These are phyloP conservation scores for Vitis riparia DNA, from an alignment of 164 flowering plant species.

Conservation along the genomic window DNA sequence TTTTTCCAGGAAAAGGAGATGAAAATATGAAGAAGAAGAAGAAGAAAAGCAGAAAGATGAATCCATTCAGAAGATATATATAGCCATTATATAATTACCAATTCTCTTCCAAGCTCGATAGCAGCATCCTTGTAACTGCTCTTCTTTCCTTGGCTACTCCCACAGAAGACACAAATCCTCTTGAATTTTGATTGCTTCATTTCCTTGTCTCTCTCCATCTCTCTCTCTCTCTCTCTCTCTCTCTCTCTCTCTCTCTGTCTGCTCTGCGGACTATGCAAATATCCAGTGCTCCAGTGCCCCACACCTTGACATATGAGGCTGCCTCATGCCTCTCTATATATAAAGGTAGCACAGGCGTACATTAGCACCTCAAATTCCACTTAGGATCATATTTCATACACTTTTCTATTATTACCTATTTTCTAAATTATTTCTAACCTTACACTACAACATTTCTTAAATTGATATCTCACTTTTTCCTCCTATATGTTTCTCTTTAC, in stretches of 20 bases:
- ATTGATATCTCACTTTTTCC: too few species aligned
- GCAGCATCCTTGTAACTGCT: slow-evolving; percentile 50
- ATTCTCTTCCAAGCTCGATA: slow-evolving; percentile 44
- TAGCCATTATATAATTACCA: slow-evolving; percentile 22
- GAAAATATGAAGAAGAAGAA: background rate
- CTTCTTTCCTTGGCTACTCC: slow-evolving; percentile 53
- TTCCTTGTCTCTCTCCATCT: slow-evolving; percentile 28
- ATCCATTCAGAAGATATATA: background rate
- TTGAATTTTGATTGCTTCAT: slow-evolving; percentile 39
- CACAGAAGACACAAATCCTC: slow-evolving; percentile 59
- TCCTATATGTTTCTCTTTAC: too few species aligned
- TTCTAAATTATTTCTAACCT: too few species aligned
- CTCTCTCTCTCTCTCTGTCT: slow-evolving; percentile 13
- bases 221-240: slow-evolving; percentile 11
- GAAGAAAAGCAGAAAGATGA: background rate
- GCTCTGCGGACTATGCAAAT: background rate
- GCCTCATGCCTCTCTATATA: slow-evolving; percentile 9
- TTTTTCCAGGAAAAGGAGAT: background rate
- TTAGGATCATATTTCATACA: too few species aligned
- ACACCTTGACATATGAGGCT: background rate
- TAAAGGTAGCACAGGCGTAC: slow-evolving; percentile 14
- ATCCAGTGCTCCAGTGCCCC: slow-evolving; percentile 1
- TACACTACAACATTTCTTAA: too few species aligned
- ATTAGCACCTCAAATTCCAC: slow-evolving; percentile 1
- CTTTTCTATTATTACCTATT: too few species aligned